Conservation (phyloP, 345 rosid genomes). For the Litchi chinensis region DNA sequence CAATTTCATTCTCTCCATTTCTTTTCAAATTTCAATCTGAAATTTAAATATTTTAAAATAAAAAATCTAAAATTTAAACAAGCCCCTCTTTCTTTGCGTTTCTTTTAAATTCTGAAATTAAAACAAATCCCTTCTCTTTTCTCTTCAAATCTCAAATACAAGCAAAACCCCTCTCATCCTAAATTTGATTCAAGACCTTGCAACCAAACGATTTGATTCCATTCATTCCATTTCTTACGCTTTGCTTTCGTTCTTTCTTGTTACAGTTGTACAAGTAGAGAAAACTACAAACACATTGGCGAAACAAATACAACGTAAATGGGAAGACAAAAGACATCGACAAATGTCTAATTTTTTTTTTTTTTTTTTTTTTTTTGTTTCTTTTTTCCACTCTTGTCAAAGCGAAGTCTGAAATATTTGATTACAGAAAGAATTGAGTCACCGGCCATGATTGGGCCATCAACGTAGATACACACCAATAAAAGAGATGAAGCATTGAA, state of each 20-base stretch:
- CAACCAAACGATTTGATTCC: not conserved
- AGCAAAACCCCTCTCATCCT: too few species aligned
- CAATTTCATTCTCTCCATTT: too few species aligned
- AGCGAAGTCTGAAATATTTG: not conserved
- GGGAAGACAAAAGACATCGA: not conserved
- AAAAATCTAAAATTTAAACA: too few species aligned
- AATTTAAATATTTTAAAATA: too few species aligned
- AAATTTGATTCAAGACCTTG: too few species aligned
- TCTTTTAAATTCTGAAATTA: too few species aligned
- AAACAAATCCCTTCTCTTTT: too few species aligned
- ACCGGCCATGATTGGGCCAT: slow-evolving; percentile 20
- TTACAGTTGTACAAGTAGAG: not conserved
- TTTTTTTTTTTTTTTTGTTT: not conserved
- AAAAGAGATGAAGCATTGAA: slow-evolving; percentile 26
- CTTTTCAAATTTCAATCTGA: too few species aligned
- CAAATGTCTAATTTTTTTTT: not conserved
- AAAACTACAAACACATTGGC: too few species aligned
- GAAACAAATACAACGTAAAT: not conserved
- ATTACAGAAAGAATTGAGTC: slow-evolving; percentile 17
- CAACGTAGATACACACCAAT: slow-evolving; percentile 14
- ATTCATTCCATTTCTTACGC: not conserved
- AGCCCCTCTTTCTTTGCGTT: too few species aligned
- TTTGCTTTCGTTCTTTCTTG: not conserved
- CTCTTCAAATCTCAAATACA: too few species aligned
- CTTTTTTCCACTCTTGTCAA: not conserved